Percentiles rank a stretch among this genome's conserved stretches.
phyloP scores from a whole-genome alignment of 208 protist species.

The Acanthamoeba lenticulata region DNA sequence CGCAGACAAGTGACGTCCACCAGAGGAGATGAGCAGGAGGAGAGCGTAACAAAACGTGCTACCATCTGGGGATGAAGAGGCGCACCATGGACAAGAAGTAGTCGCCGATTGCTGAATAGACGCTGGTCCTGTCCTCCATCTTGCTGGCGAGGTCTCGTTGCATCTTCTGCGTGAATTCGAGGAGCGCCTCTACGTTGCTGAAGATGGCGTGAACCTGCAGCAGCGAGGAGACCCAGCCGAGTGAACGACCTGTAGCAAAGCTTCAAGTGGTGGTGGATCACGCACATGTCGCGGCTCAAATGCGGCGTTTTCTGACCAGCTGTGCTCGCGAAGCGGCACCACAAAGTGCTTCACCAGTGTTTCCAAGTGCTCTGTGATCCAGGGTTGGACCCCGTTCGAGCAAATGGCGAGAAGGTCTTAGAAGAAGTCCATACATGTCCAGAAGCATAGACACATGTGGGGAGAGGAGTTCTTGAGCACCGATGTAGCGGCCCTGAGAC shows the following conservation, averaged over 20 bases:
- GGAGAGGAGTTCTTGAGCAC: not conserved
- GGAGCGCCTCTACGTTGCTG: not conserved
- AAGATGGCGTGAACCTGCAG: not conserved
- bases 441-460: not conserved
- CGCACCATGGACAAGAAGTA: constrained; percentile 22
- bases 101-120: not conserved
- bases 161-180: constrained; percentile 13
- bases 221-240: not conserved
- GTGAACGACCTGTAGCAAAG: not conserved
- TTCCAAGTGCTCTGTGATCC: constrained; percentile 10
- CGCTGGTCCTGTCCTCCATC: not conserved
- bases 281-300: not conserved
- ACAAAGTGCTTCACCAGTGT: constrained; percentile 3
- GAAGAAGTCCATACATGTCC: not conserved
- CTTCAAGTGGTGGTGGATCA: not conserved
- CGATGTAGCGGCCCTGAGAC: constrained; percentile 20
- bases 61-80: not conserved
- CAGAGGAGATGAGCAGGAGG: not conserved
- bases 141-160: not conserved
- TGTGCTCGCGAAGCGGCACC: not conserved
- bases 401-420: too few species aligned
- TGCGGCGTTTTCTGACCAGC: not conserved
- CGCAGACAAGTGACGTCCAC: not conserved
- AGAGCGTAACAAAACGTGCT: not conserved
- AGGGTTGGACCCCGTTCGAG: too few species aligned